Base-by-base conservation (phyloP, 2,329 filamentous ascomycete genomes). In the Pseudogymnoascus sp. region DNA sequence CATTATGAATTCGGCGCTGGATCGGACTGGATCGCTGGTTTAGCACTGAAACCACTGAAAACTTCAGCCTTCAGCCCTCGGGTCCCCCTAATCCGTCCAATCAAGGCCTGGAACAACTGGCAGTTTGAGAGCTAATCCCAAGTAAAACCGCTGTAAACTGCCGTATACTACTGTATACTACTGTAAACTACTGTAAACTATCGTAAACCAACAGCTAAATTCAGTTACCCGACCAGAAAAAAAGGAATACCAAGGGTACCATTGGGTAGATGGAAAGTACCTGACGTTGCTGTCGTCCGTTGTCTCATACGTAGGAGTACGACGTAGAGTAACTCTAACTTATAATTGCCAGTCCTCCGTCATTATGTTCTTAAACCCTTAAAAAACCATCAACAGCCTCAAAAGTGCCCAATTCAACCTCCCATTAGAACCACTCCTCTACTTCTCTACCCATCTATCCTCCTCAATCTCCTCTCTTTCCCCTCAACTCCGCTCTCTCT, bases 331-430 rank as follows among this genome's bases (percentile, higher is more conserved):
- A 33, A 18, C 43, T 50, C 18, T 18, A 25, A 18, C 43, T 50
- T 30, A 28, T 11, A 25, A 25, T 50, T 50, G 25, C 43, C 25
- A 30, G 28, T 33, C 47, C 16, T 1, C 18, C 47, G 28, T 54
- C 47, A 54, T 54, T 54, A 54, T 54, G 28, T 33, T 54, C 47
- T 54, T 54, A 54, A 54, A 54, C 28, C 47, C 47, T 54, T 54
- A 54, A 54, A 20, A 33, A 33, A 8, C n/a, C 47, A 54, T 54
- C 47, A 33, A 54, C 47, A 54, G 47, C 47, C 47, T 54, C 47
- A 54, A 33, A 54, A 54, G 47, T 54, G 47, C 47, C 47, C 47
- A 18, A 54, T 54, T 54, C 28, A 54, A 18, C n/a, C n/a, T 9
- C 47, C 28, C 30, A 9, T 2, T 54, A 12, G 47, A 16, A 4